These are phyloP conservation scores for Pichia nakasei DNA, from an alignment of 805 yeast genomes.

Conservation along the genomic window DNA sequence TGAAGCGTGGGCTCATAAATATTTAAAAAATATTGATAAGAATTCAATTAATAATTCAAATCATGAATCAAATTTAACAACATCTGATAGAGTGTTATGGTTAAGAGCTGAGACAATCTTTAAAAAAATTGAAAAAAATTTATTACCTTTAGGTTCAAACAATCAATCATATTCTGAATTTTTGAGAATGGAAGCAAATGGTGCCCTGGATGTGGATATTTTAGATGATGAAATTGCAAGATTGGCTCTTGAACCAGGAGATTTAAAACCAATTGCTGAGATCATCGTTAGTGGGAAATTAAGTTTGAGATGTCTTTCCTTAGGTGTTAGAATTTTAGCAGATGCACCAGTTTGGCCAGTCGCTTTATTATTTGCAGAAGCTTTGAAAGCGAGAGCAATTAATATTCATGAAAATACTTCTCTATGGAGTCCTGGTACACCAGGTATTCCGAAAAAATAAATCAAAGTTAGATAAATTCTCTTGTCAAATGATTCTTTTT, in stretches of 20 bases:
- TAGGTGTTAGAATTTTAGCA: conserved; percentile 69
- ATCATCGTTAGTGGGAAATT: conserved; percentile 42
- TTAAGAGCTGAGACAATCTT: conserved; percentile 51
- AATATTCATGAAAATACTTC: conserved; percentile 19
- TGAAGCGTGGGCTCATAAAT: conserved; percentile 43
- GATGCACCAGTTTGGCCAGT: conserved; percentile 88
- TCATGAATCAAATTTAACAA: conserved; percentile 14
- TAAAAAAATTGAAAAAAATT: conserved; percentile 49
- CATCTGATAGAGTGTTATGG: conserved; percentile 55
- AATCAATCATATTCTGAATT: conserved; percentile 49
- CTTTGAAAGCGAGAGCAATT: conserved; percentile 57
- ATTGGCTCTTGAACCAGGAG: conserved; percentile 37
- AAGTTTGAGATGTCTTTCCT: conserved; percentile 48
- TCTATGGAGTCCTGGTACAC: conserved; percentile 2
- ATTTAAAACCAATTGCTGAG: conserved; percentile 35
- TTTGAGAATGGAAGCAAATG: conserved; percentile 48
- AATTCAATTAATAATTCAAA: conserved; percentile 1
- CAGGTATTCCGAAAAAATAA: too few relatives aligned
- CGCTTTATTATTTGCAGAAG: conserved; percentile 71
- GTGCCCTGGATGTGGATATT: conserved; percentile 45
- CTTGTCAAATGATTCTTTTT: neutral
- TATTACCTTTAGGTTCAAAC: conserved; percentile 44
- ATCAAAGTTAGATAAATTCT: too few relatives aligned
- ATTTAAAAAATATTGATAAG: conserved; percentile 18
- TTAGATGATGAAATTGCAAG: conserved; percentile 43